Conservation (phyloP, 2,329 filamentous ascomycete species). For the Clonostachys rhizophaga region DNA sequence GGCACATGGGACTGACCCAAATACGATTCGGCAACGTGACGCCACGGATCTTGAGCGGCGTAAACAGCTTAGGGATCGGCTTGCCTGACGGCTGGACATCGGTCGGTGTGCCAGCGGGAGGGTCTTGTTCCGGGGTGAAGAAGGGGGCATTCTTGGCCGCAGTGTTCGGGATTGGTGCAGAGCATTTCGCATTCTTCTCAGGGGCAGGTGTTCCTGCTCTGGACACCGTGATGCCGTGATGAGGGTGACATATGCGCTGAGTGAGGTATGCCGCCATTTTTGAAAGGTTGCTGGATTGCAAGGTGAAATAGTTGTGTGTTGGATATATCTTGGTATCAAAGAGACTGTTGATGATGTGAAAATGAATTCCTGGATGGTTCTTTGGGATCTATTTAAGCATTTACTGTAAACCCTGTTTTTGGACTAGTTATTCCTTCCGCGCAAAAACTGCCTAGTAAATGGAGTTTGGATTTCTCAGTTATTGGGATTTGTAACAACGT, state of each 20-base stretch:
- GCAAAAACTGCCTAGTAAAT: too few relatives aligned
- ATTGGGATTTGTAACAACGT: too few relatives aligned
- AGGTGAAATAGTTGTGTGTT: too few relatives aligned
- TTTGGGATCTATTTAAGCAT: too few relatives aligned
- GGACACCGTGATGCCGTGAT: constrained; percentile 16
- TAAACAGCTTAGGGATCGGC: constrained; percentile 45
- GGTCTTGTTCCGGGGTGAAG: constrained; percentile 41
- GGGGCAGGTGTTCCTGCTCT: constrained; percentile 11
- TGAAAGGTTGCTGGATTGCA: neutral
- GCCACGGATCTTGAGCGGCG: constrained; percentile 38
- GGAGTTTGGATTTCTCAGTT: too few relatives aligned
- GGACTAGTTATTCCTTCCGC: too few relatives aligned
- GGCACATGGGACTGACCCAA: constrained; percentile 40
- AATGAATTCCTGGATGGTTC: too few relatives aligned
- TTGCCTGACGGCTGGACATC: constrained; percentile 38
- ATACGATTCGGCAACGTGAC: constrained; percentile 40
- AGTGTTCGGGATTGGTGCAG: constrained; percentile 11
- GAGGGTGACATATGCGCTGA: constrained; percentile 14
- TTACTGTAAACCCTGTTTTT: too few relatives aligned
- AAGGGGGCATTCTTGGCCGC: constrained; percentile 31
- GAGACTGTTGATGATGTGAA: too few relatives aligned
- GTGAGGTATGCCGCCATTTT: constrained; percentile 18
- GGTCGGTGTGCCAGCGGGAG: constrained; percentile 35
- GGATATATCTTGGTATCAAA: too few relatives aligned
- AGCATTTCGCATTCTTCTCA: constrained; percentile 12